Conservation (phyloP, 306 rosid species). For the Sphenostylis stenocarpa region DNA sequence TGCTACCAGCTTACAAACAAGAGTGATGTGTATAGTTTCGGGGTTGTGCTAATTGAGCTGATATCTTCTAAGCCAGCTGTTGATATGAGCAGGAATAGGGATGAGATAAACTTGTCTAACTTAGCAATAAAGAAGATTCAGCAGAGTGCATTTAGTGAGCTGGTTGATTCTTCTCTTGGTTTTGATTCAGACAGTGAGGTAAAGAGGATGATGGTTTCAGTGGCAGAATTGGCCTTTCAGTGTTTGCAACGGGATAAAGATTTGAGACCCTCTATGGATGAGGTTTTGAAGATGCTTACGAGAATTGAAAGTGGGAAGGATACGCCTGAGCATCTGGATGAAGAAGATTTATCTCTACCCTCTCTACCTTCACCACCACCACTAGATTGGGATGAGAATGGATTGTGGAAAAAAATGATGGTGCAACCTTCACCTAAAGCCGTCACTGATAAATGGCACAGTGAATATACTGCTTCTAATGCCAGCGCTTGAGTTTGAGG, state of each 20-base stretch:
- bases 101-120: constrained; percentile 66
- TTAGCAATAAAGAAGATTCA: constrained; percentile 61
- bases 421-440: constrained; percentile 47
- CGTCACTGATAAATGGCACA: constrained; percentile 58
- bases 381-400: constrained; percentile 38
- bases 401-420: constrained; percentile 23
- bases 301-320: constrained; percentile 43
- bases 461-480: constrained; percentile 44
- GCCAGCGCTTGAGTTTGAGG: constrained; percentile 12
- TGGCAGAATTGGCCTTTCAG: constrained; percentile 75
- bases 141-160: constrained; percentile 45
- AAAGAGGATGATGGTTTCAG: constrained; percentile 53
- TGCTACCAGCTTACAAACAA: constrained; percentile 66
- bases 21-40: constrained; percentile 78
- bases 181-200: constrained; percentile 49
- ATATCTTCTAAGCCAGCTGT: constrained; percentile 66
- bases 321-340: constrained; percentile 10
- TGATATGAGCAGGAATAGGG: constrained; percentile 47
- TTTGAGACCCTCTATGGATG: constrained; percentile 74
- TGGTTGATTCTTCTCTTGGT: constrained; percentile 61
- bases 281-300: constrained; percentile 52
- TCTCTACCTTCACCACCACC: constrained; percentile 44
- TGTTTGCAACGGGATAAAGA: constrained; percentile 71
- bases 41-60: constrained; percentile 66
- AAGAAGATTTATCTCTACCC: not conserved